Base-by-base conservation (phyloP, 768 basidiomycete genomes). In the Mycena venus region DNA sequence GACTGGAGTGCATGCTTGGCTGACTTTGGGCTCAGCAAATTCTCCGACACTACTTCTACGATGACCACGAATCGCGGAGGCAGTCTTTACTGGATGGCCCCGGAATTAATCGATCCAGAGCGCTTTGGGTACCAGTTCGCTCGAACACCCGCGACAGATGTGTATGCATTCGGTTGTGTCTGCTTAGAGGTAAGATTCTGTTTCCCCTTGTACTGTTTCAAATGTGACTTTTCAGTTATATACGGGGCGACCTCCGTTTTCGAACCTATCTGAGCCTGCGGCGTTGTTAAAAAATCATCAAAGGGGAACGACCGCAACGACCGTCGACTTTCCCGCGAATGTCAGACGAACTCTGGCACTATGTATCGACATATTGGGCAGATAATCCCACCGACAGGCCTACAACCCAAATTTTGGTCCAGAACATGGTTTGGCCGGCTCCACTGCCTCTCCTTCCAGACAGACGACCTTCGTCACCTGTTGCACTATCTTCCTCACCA, bases 81-180 rank as follows among this genome's bases (percentile, higher is more conserved):
- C 25, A 78, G 78, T 21, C 68, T 79, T 12, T 70, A 83, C 25
- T 85, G 83, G 82, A 85, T 82, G 83, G 83, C 84, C 2, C 84
- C 84, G 0, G 84, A 84, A 69, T 75, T 83, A 11, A 77, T 82
- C 25, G 72, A 81, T 51, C 83, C 83, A 0, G 80, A 80, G 42
- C 68, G 70, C 3, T 82, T 82, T 58, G 80, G 76, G 56, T 53
- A 71, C 14, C 64, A 68, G 36, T 81, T 79, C 32, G 38, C 72
- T n/a, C 73, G 82, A 40, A 83, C 84, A 14, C 68, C 77, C 14
- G 76, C 75, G 3, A 84, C 76, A 25, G 83, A 85, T 69, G 80
- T 83, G 9, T 84, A 81, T 72, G 79, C 84, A 2, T 83, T 83
- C 73, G 84, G 78, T 6, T 83, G 82, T 71, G 80, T 83, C 34